Evolutionary conservation across 352 stramenopile species (phyloP).

Genomic region (Blastocystis sp.): DNA sequence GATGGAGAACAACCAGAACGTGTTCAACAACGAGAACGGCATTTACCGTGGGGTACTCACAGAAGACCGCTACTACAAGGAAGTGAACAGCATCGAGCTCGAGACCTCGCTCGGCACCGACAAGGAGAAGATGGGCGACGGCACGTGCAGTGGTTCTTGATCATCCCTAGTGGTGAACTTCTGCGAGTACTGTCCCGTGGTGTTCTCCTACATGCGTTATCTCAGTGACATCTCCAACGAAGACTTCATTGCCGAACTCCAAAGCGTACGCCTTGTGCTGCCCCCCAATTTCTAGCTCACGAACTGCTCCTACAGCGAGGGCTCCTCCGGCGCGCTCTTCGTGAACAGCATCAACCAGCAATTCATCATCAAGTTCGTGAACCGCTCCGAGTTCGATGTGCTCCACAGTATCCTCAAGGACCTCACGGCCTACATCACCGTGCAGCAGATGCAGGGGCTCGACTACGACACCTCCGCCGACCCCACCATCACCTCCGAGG

Average conservation of each 20-base stretch:
- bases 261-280: not conserved
- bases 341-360: slow-evolving; percentile 12
- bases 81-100: slow-evolving; percentile 3
- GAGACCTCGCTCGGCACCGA: not conserved
- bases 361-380: slow-evolving; percentile 66
- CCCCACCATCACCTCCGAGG: not conserved
- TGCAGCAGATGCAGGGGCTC: not conserved
- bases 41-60: slow-evolving; percentile 2
- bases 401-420: slow-evolving; percentile 33
- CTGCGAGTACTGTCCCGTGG: slow-evolving; percentile 53
- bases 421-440: slow-evolving; percentile 32
- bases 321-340: slow-evolving; percentile 51
- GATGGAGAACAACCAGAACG: slow-evolving; percentile 31
- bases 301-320: slow-evolving; percentile 32
- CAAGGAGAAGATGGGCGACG: slow-evolving; percentile 22
- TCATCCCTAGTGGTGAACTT: slow-evolving; percentile 27
- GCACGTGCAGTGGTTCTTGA: not conserved
- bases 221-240: slow-evolving; percentile 7
- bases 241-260: slow-evolving; percentile 39
- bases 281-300: slow-evolving; percentile 1
- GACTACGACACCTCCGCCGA: not conserved
- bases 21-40: slow-evolving; percentile 23
- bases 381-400: slow-evolving; percentile 50
- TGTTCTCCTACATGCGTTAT: slow-evolving; percentile 55
- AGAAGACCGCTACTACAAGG: slow-evolving; percentile 40